A percentile compares a stretch with the other conserved stretches of the same genome.
These are phyloP conservation scores for Cornus florida DNA, from an alignment of 148 eudicot genomes.

Conservation along the genomic window DNA sequence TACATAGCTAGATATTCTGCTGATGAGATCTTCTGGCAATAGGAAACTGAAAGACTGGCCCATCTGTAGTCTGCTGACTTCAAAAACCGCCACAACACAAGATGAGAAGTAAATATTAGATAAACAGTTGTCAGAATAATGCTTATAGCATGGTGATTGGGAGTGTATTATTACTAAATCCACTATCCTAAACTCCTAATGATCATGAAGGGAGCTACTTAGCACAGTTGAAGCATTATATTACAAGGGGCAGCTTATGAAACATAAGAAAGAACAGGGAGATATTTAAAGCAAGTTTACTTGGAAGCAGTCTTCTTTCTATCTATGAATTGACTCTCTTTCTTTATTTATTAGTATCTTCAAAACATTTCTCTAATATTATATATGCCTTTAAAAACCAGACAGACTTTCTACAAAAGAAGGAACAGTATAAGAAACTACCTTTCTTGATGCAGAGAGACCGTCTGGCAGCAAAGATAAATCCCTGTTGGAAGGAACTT, in stretches of 20 bases:
- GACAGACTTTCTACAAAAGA: neutral
- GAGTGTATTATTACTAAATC: too few species aligned
- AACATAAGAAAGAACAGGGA: too few species aligned
- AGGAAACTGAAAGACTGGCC: neutral
- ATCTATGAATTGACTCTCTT: neutral
- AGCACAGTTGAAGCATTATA: too few species aligned
- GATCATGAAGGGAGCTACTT: too few species aligned
- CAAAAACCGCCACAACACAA: neutral
- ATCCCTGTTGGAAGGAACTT: constrained; percentile 18
- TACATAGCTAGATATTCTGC: neutral
- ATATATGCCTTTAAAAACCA: neutral
- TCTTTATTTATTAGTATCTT: neutral
- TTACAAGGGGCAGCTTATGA: too few species aligned
- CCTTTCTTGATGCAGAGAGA: constrained; percentile 36
- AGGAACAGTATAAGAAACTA: constrained; percentile 16
- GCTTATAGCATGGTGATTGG: too few species aligned
- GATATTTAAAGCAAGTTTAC: neutral
- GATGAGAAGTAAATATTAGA: neutral
- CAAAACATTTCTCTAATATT: neutral
- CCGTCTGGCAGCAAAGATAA: constrained; percentile 20
- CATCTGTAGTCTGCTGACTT: neutral
- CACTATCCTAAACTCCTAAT: too few species aligned
- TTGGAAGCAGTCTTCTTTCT: neutral
- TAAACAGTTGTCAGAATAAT: neutral
- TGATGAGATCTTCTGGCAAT: neutral